Evolutionary conservation across 805 yeast species (phyloP).

Genomic region (Schizosaccharomyces osmophilus): DNA sequence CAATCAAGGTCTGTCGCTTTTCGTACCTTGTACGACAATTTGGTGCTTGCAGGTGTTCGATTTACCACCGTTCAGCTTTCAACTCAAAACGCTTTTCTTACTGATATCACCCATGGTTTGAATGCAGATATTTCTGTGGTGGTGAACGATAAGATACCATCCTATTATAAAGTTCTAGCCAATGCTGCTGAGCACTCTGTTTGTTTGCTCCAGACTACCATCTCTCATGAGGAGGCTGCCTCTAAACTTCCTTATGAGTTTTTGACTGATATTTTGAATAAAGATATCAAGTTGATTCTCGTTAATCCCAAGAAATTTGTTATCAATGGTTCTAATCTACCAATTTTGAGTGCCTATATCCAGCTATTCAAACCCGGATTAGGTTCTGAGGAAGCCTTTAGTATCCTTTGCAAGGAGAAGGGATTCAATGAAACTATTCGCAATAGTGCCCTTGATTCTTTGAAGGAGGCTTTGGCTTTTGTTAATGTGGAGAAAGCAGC

Average conservation of each 20-base stretch:
- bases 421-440: background rate
- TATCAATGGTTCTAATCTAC: background rate
- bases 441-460: background rate
- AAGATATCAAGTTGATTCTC: background rate
- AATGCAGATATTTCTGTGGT: constrained; percentile 30
- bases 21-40: background rate
- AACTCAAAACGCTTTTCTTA: background rate
- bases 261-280: background rate
- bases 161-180: background rate
- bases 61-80: background rate
- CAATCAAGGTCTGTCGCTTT: background rate
- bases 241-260: background rate
- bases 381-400: background rate
- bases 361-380: background rate
- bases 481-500: background rate
- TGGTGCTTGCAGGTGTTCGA: background rate
- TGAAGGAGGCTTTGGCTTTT: background rate
- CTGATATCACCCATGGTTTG: constrained; percentile 36
- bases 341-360: background rate
- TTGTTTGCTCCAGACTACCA: background rate
- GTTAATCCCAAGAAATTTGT: background rate
- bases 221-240: background rate
- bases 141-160: constrained; percentile 15
- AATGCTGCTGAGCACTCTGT: background rate
- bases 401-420: background rate